phyloP scores from a whole-genome alignment of 176 grass and related monocot genomes.

The Eleusine indica region DNA sequence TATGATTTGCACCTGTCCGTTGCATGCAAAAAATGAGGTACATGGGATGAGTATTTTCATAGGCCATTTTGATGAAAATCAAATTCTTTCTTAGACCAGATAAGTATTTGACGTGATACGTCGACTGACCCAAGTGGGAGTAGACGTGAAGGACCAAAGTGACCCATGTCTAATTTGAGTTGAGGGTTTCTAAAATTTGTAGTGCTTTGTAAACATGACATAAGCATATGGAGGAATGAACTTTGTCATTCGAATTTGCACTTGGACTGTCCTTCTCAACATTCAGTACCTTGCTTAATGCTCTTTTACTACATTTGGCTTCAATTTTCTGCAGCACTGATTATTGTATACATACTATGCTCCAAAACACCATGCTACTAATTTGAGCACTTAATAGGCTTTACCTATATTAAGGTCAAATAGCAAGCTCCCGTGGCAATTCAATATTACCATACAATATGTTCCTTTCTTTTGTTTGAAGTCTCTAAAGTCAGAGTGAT shows the following conservation, averaged over 20 bases:
- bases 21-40: too few relatives aligned
- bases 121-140: background rate
- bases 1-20: too few relatives aligned
- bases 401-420: constrained; percentile 3
- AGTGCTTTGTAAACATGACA: background rate
- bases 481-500: constrained; percentile 40
- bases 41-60: too few relatives aligned
- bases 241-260: background rate
- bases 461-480: background rate
- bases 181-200: background rate
- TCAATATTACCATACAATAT: background rate
- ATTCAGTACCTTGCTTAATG: background rate
- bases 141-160: background rate
- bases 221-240: constrained; percentile 5
- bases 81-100: too few relatives aligned
- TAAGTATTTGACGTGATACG: too few relatives aligned
- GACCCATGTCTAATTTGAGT: background rate
- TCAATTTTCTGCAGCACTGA: background rate
- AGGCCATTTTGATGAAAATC: too few relatives aligned
- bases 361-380: background rate
- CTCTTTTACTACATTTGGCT: background rate
- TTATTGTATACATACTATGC: background rate
- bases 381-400: background rate
- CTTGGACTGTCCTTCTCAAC: background rate
- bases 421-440: background rate